Percentiles rank a stretch among this genome's conserved stretches.
Conservation (phyloP, 2,329 filamentous ascomycete genomes). For the Paecilomyces sp. region DNA sequence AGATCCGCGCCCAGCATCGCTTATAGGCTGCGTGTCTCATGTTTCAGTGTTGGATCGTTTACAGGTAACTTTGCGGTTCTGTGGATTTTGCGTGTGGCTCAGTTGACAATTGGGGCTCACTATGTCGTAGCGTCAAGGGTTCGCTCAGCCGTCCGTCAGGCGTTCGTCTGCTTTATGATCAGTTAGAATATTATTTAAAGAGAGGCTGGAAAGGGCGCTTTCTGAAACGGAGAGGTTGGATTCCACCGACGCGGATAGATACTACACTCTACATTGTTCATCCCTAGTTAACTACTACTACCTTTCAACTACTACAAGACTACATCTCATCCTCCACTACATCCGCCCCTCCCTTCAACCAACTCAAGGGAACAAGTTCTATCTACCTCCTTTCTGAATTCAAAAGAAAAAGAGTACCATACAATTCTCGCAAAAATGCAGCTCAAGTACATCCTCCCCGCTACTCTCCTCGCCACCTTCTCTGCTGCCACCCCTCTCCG, state of each 20-base stretch:
- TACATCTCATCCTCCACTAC: too few species aligned
- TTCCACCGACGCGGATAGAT: not conserved
- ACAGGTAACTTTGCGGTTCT: not conserved
- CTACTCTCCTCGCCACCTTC: constrained; percentile 16
- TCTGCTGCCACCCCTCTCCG: constrained; percentile 12
- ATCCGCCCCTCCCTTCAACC: not conserved
- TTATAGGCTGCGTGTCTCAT: not conserved
- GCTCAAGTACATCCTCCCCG: constrained; percentile 15
- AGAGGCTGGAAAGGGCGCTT: not conserved
- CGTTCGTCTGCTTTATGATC: not conserved
- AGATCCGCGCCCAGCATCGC: not conserved
- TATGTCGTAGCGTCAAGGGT: not conserved
- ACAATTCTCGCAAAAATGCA: not conserved
- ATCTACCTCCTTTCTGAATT: not conserved
- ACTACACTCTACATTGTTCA: not conserved
- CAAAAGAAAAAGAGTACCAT: not conserved
- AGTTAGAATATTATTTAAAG: not conserved
- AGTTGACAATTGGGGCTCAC: not conserved
- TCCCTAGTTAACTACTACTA: not conserved
- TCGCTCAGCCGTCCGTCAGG: not conserved
- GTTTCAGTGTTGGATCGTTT: not conserved
- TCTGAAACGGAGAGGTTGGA: not conserved
- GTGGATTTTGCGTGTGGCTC: not conserved
- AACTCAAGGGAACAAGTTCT: not conserved
- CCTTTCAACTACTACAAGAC: not conserved